Evolutionary conservation across 306 rosid species (phyloP).

Genomic region (Corylus americana): DNA sequence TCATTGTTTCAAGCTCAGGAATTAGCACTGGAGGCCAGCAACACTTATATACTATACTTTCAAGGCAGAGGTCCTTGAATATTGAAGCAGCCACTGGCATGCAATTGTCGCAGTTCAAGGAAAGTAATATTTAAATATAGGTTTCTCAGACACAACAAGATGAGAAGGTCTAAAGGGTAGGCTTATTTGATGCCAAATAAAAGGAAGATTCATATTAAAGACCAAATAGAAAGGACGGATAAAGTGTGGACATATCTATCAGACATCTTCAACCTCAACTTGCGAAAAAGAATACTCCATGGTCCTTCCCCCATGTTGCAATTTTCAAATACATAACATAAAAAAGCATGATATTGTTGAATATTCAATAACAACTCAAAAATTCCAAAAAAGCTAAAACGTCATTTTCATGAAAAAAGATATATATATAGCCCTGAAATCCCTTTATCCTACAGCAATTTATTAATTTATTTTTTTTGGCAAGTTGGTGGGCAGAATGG

Average conservation of each 20-base stretch:
- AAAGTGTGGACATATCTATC: slow-evolving; percentile 39
- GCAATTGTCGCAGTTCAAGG: slow-evolving; percentile 28
- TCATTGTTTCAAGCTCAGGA: slow-evolving; percentile 53
- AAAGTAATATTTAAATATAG: slow-evolving; percentile 25
- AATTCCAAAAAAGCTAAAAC: slow-evolving; percentile 17
- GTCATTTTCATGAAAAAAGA: slow-evolving; percentile 47
- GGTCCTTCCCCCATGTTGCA: slow-evolving; percentile 57
- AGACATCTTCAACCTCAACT: slow-evolving; percentile 68
- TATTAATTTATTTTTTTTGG: slow-evolving; percentile 5
- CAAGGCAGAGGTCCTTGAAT: slow-evolving; percentile 44
- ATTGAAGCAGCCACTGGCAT: slow-evolving; percentile 41
- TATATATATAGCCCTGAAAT: not conserved
- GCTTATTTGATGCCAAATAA: slow-evolving; percentile 26
- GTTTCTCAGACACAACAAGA: slow-evolving; percentile 14
- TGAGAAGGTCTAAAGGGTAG: slow-evolving; percentile 19
- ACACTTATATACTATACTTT: slow-evolving; percentile 30
- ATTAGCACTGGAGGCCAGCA: slow-evolving; percentile 23
- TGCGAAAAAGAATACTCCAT: slow-evolving; percentile 46
- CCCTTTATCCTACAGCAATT: slow-evolving; percentile 15
- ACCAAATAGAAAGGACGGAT: slow-evolving; percentile 59
- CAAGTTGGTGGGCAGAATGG: slow-evolving; percentile 5
- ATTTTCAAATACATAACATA: slow-evolving; percentile 35
- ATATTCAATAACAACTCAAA: slow-evolving; percentile 23
- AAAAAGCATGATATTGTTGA: slow-evolving; percentile 26
- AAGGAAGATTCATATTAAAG: slow-evolving; percentile 32